phyloP scores from a whole-genome alignment of 2,329 filamentous ascomycete species.

The Monosporascus sp. region DNA sequence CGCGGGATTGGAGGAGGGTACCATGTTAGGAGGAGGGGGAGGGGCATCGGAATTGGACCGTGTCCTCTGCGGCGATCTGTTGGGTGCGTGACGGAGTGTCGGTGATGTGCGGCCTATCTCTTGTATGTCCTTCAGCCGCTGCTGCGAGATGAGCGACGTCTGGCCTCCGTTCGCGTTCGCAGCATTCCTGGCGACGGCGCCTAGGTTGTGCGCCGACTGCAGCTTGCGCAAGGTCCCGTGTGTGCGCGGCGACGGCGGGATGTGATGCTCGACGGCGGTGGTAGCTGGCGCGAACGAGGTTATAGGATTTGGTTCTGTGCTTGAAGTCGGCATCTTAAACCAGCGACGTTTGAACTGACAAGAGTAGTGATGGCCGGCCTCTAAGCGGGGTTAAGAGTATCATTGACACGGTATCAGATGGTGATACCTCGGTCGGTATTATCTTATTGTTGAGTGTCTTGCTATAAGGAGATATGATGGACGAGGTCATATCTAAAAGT shows the following conservation, averaged over 20 bases:
- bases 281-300: constrained; percentile 25
- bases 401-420: no score
- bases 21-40: constrained; percentile 17
- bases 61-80: constrained; percentile 48
- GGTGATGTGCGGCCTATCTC: constrained; percentile 29
- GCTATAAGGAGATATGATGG: no score
- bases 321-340: constrained; percentile 24
- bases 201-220: constrained; percentile 68
- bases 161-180: constrained; percentile 22
- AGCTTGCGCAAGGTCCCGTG: constrained; percentile 66
- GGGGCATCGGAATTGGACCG: constrained; percentile 71
- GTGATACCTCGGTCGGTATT: no score
- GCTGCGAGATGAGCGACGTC: constrained; percentile 58
- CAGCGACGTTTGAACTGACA: not conserved
- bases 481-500: no score
- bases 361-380: not conserved
- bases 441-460: no score
- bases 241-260: constrained; percentile 57
- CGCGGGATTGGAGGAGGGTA: constrained; percentile 31
- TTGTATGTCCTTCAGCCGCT: constrained; percentile 39
- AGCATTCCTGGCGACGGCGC: constrained; percentile 42
- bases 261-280: constrained; percentile 42
- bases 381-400: not conserved
- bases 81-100: constrained; percentile 29
- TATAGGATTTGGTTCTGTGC: constrained; percentile 15